Base-by-base conservation (phyloP, 768 basidiomycete species). In the Amanita pallidorosea region DNA sequence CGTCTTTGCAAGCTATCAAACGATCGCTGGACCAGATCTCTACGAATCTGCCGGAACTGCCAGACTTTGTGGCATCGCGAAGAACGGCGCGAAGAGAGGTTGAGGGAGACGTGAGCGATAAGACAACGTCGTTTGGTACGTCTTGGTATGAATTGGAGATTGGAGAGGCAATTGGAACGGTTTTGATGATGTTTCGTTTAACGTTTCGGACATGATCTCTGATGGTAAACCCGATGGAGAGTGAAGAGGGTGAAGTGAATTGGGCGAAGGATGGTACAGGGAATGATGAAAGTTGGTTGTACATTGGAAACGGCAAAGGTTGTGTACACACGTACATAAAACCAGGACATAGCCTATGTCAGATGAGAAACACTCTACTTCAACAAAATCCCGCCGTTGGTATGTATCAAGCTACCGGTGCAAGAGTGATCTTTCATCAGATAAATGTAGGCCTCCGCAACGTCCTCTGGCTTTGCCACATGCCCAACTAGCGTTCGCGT, bases 1-100 rank as follows among this genome's bases (percentile, higher is more conserved):
- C 81, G 29, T 85, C 78, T 27, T 74, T 57, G 0, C 71, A 73
- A 0, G 65, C 67, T 45, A 76, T 70, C 2, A 81, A 59, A 7
- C 60, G 56, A 22, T 70, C 65, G 0, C 67, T 70, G 0, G 62
- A 57, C 80, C 82, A 85, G 13, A 86, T 63, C 60, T 87, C 84
- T 0, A 85, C 71, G 48, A 69, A 75, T 31, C 80, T 70, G 53
- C 70, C 76, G 52, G 72, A 68, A 2, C 63, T 63, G 1, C 60
- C 31, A 2, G 60, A 55, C 22, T 69, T 67, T n/a, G 51, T 45
- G 3, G 52, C 53, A 53, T 68, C 67, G 7, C 74, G 70, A 29
- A 85, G 67, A 31, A 77, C 55, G 1, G 75, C 83, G 1, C 70
- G 66, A 13, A 64, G 67, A 70, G 7, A 48, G 17, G 17, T 51